Base-by-base conservation (phyloP, 2,329 filamentous ascomycete species). In the Fusarium nematophilum region DNA sequence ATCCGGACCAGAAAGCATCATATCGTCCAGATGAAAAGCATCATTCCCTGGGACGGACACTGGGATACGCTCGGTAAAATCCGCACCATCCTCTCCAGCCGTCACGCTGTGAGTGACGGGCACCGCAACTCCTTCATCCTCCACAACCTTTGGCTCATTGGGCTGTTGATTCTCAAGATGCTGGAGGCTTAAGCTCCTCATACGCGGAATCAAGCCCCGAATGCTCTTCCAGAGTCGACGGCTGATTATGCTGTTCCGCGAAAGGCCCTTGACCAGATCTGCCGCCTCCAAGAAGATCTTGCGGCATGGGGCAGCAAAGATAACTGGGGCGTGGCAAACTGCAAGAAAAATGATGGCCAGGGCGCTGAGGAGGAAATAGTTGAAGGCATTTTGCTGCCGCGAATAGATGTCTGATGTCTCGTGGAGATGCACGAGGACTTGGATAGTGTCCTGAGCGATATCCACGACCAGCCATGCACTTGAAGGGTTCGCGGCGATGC, bases 281-380 rank as follows among this genome's bases (percentile, higher is more conserved):
- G 75, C 67, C 0, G 71, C 74, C 0, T 73, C 69, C 3, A 67
- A 52, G 21, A 77, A 76, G 4, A 58, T 71, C 27, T 71, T 68
- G 4, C 72, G 66, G 45, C 73, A 76, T 0, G 66, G 65, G 8
- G 73, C 74, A 3, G 76, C 74, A 43, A 81, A 82, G 3, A 70
- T 69, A 2, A 71, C 68, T 0, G 80, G 79, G 0, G 76, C 78
- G 57, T 82, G 78, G 3, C 79, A 73, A 0, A 81, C 78, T 1
- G 79, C 80, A 1, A 68, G 7, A 10, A 68, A 67, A 0, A 68
- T 71, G 64, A 56, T 73, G 23, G 53, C 73, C 62, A 61, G 64
- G 49, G 15, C 75, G 62, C 64, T 73, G n/a, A 62, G 63, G 0
- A 72, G 53, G 3, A 72, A 72, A 5, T 72, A 70, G 25, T 72